Conservation (phyloP, 176 grass and related monocot genomes). For the Musa beccarii region DNA sequence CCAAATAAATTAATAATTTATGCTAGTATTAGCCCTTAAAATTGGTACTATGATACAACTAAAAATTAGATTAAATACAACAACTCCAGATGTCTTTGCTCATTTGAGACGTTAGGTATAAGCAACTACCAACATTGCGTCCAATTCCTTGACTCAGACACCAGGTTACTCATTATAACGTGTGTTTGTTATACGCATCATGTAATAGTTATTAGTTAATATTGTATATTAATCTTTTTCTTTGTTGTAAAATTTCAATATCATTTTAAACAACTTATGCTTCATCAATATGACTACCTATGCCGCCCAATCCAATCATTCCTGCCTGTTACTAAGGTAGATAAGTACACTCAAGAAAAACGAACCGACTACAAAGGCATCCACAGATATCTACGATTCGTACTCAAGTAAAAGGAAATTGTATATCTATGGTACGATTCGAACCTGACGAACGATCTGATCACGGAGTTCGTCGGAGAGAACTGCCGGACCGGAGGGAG, state of each 20-base stretch:
- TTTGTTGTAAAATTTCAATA: not conserved
- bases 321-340: no score
- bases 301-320: not conserved
- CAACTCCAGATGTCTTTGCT: no score
- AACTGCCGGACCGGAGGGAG: constrained; percentile 7
- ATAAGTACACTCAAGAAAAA: not conserved
- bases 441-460: constrained; percentile 69
- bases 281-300: not conserved
- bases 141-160: no score
- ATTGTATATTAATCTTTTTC: not conserved
- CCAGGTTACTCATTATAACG: no score
- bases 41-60: not conserved
- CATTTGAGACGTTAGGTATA: no score
- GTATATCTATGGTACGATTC: not conserved
- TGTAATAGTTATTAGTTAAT: not conserved
- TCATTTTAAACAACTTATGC: not conserved
- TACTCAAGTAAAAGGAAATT: not conserved
- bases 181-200: not conserved
- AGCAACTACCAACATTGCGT: no score
- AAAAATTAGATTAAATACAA: no score
- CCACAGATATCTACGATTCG: not conserved
- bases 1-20: constrained; percentile 10
- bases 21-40: not conserved
- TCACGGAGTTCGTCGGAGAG: constrained; percentile 70
- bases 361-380: not conserved